phyloP scores from a whole-genome alignment of 352 stramenopile species.

The Saprolegnia parasitica region DNA sequence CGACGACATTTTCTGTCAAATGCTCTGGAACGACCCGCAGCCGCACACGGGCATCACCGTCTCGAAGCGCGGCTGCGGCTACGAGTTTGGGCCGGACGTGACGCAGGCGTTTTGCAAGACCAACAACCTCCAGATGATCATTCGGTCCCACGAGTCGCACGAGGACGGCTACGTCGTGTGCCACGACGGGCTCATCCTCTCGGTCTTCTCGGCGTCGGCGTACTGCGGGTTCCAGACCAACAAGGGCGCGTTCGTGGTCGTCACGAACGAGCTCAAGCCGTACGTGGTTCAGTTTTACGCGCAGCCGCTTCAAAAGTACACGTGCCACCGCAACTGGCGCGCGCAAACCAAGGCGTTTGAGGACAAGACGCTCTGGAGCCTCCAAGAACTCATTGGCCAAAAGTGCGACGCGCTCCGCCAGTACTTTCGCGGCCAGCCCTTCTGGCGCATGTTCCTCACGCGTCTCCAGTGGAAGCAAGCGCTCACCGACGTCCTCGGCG shows the following conservation, averaged over 20 bases:
- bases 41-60: conserved; percentile 39
- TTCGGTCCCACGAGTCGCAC: conserved; percentile 92
- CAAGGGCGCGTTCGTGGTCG: conserved; percentile 71
- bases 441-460: conserved; percentile 41
- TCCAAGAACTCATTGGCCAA: conserved; percentile 75
- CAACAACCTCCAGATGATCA: conserved; percentile 86
- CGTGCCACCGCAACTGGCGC: conserved; percentile 39
- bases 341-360: conserved; percentile 71
- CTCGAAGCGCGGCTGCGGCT: conserved; percentile 78
- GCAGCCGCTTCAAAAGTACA: conserved; percentile 67
- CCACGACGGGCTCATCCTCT: conserved; percentile 84
- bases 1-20: conserved; percentile 86
- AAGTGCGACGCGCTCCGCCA: conserved; percentile 54
- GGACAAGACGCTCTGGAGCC: conserved; percentile 66
- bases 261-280: conserved; percentile 78
- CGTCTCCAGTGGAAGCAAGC: conserved; percentile 68
- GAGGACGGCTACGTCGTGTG: conserved; percentile 86
- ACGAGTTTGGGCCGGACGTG: conserved; percentile 93
- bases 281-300: conserved; percentile 91
- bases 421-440: conserved; percentile 44
- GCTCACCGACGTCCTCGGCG: conserved; percentile 31
- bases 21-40: conserved; percentile 90
- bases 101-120: conserved; percentile 82
- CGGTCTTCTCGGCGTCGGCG: conserved; percentile 89
- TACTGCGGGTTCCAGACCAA: conserved; percentile 91